Evolutionary conservation across 352 stramenopile genomes (phyloP).

Genomic region (Thraustochytrium sp.): DNA sequence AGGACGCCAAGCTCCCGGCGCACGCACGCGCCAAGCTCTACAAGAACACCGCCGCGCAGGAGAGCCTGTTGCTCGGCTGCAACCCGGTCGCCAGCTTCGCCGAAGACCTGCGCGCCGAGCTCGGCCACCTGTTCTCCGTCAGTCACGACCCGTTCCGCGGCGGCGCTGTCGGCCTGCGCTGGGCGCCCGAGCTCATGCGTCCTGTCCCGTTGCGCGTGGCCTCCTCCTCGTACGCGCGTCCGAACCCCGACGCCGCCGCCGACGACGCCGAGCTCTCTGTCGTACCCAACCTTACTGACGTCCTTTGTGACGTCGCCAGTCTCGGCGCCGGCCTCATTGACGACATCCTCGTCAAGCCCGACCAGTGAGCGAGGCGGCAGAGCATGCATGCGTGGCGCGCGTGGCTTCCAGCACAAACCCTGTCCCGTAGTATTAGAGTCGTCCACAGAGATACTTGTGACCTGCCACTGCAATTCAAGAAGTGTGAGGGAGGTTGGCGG

Average conservation of each 20-base stretch:
- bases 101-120: background rate
- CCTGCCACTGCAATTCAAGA: no score
- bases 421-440: no score
- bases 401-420: no score
- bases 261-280: background rate
- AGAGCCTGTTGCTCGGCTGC: background rate
- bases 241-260: background rate
- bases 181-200: background rate
- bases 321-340: slow-evolving; percentile 22
- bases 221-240: background rate
- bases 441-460: no score
- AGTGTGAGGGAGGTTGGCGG: no score
- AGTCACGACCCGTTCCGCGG: slow-evolving; percentile 9
- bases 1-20: background rate
- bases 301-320: background rate
- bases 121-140: background rate
- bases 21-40: slow-evolving; percentile 13
- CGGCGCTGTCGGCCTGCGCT: background rate
- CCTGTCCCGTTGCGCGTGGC: slow-evolving; percentile 16
- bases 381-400: no score
- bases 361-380: no score
- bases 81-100: background rate
- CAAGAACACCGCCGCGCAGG: slow-evolving; percentile 14
- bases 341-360: background rate
- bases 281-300: background rate